Percentiles rank a stretch among this genome's conserved stretches.
Evolutionary conservation across 441 rosid genomes (phyloP).

Genomic region (Eruca vesicaria): DNA sequence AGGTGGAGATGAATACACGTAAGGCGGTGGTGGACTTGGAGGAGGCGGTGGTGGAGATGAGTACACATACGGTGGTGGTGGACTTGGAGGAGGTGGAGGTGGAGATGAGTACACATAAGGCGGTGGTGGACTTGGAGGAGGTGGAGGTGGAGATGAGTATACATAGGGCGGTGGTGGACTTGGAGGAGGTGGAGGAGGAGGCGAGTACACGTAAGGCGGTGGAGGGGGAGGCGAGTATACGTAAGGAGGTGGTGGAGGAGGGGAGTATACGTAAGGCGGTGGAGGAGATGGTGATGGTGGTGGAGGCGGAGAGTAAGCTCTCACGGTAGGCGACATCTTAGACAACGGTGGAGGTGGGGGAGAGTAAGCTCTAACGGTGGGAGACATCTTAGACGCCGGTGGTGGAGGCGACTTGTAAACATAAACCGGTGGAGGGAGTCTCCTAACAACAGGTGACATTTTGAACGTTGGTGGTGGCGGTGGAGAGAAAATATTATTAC

Average conservation of each 20-base stretch:
- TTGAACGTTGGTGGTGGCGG: not conserved
- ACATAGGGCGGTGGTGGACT: constrained; percentile 8
- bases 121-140: not conserved
- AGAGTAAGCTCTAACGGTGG: constrained; percentile 24
- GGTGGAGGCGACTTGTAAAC: constrained; percentile 2
- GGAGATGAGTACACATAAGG: constrained; percentile 16
- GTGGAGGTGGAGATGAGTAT: not conserved
- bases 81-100: constrained; percentile 24
- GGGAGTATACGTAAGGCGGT: constrained; percentile 28
- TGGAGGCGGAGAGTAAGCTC: constrained; percentile 37
- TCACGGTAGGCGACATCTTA: constrained; percentile 30
- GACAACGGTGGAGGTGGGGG: constrained; percentile 27
- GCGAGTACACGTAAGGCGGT: not conserved
- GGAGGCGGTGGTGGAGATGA: not conserved
- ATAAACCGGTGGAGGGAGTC: not conserved
- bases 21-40: not conserved
- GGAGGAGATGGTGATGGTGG: constrained; percentile 30
- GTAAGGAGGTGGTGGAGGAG: constrained; percentile 10
- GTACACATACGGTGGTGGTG: not conserved
- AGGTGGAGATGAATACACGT: constrained; percentile 8
- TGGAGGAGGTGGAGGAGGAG: constrained; percentile 24
- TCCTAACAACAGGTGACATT: constrained; percentile 15
- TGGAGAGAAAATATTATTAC: not conserved
- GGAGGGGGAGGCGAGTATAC: constrained; percentile 34
- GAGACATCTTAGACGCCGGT: constrained; percentile 39